phyloP scores from a whole-genome alignment of 768 basidiomycete genomes.

The Termitomyces sp. region DNA sequence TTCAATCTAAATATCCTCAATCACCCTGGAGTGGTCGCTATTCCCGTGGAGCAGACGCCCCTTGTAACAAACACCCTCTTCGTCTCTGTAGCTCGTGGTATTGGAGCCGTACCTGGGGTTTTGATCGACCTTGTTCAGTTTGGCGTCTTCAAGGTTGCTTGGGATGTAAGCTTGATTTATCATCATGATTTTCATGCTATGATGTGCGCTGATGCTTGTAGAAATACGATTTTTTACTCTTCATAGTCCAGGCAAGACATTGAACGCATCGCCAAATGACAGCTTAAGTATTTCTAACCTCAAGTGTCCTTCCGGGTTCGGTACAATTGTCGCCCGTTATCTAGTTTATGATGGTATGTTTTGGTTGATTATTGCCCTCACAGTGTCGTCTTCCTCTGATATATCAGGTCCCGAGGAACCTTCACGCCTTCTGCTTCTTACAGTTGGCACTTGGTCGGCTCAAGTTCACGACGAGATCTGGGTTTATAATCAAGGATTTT shows the following conservation, averaged over 20 bases:
- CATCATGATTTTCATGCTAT: neutral
- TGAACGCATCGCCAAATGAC: constrained; percentile 1
- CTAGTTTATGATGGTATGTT: constrained; percentile 57
- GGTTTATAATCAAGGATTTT: constrained; percentile 71
- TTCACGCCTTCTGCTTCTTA: constrained; percentile 48
- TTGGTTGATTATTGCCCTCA: neutral
- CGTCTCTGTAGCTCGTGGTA: constrained; percentile 40
- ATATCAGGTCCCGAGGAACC: constrained; percentile 42
- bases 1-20: constrained; percentile 41
- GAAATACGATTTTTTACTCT: constrained; percentile 56
- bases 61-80: constrained; percentile 50
- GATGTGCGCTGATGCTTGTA: constrained; percentile 20
- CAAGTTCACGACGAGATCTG: constrained; percentile 68
- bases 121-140: constrained; percentile 49
- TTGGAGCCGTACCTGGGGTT: constrained; percentile 44
- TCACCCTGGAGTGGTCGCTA: constrained; percentile 46
- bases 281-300: neutral
- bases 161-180: constrained; percentile 45
- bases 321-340: constrained; percentile 33
- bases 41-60: constrained; percentile 46
- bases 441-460: constrained; percentile 48
- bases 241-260: constrained; percentile 43
- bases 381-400: neutral
- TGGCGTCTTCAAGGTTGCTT: constrained; percentile 52
- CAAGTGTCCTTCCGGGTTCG: constrained; percentile 31